phyloP scores from a whole-genome alignment of 2,329 filamentous ascomycete species.

The Aureobasidium uvarum region DNA sequence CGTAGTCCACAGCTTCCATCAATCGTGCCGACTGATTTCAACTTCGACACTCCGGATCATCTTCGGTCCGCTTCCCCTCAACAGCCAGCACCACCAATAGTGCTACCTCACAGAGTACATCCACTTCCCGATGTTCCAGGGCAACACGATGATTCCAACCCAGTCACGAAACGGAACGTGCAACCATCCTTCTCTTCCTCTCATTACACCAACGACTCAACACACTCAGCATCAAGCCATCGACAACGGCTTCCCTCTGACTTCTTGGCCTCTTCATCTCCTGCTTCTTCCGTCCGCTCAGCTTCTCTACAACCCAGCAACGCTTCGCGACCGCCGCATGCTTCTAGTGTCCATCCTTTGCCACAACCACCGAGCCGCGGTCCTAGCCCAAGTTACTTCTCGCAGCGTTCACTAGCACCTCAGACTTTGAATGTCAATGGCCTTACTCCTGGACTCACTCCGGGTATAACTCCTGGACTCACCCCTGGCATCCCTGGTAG shows the following conservation, averaged over 20 bases:
- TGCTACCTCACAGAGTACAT: constrained; percentile 1
- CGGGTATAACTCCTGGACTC: neutral
- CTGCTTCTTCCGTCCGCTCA: constrained; percentile 1
- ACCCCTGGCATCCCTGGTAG: neutral
- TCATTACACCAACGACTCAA: neutral
- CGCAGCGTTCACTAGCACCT: constrained; percentile 11
- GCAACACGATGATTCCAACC: neutral
- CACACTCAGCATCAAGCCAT: neutral
- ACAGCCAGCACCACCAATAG: constrained; percentile 4
- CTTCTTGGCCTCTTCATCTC: neutral
- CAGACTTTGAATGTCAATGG: neutral
- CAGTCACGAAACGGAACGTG: neutral
- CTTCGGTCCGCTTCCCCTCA: constrained; percentile 6
- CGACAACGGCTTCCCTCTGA: neutral
- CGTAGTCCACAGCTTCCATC: constrained; percentile 5
- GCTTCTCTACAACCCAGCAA: neutral
- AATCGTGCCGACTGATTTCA: neutral
- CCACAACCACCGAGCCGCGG: neutral
- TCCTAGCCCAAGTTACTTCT: constrained; percentile 18
- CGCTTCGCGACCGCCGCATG: neutral
- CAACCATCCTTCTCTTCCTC: constrained; percentile 11
- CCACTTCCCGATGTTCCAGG: constrained; percentile 9
- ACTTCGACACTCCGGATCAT: neutral
- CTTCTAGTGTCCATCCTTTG: neutral
- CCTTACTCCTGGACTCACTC: neutral